Conservation (phyloP, 2,329 filamentous ascomycete genomes). For the Exophiala sp. region DNA sequence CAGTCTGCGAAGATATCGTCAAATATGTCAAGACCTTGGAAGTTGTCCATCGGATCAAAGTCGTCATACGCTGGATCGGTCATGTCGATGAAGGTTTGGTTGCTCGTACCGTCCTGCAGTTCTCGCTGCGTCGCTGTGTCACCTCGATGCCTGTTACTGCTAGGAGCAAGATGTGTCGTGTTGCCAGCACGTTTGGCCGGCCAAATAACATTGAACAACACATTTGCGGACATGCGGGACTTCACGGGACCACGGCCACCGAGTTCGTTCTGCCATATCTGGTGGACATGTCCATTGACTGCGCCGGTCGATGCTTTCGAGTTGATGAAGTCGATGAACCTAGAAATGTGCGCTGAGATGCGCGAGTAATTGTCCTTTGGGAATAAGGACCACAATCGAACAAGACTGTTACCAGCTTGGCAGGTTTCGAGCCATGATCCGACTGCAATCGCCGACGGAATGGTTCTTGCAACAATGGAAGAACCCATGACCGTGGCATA, state of each 20-base stretch:
- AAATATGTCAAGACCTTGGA: neutral
- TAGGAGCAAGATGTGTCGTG: too few relatives aligned
- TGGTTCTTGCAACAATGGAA: neutral
- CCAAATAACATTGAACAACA: conserved; percentile 1
- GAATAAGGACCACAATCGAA: neutral
- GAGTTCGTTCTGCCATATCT: neutral
- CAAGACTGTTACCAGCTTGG: neutral
- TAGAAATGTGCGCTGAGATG: neutral
- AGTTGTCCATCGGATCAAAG: neutral
- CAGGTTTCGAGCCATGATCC: neutral
- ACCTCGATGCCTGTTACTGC: neutral
- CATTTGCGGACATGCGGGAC: neutral
- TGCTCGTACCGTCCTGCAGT: too few relatives aligned
- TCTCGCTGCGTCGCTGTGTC: neutral
- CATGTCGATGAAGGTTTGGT: too few relatives aligned
- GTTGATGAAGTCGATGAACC: neutral
- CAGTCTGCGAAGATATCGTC: neutral
- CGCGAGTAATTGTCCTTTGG: neutral
- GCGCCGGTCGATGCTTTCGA: neutral
- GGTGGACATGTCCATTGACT: neutral
- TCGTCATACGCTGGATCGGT: neutral
- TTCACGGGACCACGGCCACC: neutral
- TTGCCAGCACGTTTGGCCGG: neutral
- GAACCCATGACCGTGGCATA: neutral
- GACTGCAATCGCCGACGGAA: neutral